Base-by-base conservation (phyloP, 257 asterid species). In the Solanum lignicaule region DNA sequence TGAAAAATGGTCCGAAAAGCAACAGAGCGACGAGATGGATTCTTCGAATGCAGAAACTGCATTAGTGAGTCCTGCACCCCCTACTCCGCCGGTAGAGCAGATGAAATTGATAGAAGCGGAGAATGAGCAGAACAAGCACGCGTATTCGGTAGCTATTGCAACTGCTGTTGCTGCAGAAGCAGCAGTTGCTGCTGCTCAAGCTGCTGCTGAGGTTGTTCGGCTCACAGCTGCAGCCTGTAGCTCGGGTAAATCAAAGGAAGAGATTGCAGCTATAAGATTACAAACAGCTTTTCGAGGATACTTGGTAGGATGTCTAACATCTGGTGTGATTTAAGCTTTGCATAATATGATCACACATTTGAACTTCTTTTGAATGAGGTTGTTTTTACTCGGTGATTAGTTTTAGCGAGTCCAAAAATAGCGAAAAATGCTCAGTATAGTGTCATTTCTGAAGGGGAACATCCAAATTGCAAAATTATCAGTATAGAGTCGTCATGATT, bases 111-210 rank as follows among this genome's bases (percentile, higher is more conserved):
- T 87, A 23, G 94, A 92, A 91, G 94, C 95, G 2, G 95, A 96
- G 90, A 91, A 92, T 84, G 94, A 94, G 89, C 97, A 95, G 92
- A 94, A 88, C 65, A 91, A 91, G 87, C 95, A 94, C 0, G 96
- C 95, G 60, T 92, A 94, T 87, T 95, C 99, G 20, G 98, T 93
- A 68, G 95, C 96, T 72, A 72, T 95, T 71, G 95, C 94, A 62
- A 94, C 98, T 5, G 95, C 99, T 25, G 90, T 91, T 92, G 98
- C 99, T 66, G 98, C 98, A 58, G 99, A 95, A 89, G 98, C 97
- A 5, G 98, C 98, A 11, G 95, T 94, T 82, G 97, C 97, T 4
- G 98, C 98, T 7, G 96, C 98, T 68, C 93, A 95, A 83, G 98
- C 98, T 13, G 98, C 98, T 83, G 98, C 95, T 3, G 98, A 94